Base-by-base conservation (phyloP, 2,329 filamentous ascomycete genomes). In the Diaporthe citriasiana region DNA sequence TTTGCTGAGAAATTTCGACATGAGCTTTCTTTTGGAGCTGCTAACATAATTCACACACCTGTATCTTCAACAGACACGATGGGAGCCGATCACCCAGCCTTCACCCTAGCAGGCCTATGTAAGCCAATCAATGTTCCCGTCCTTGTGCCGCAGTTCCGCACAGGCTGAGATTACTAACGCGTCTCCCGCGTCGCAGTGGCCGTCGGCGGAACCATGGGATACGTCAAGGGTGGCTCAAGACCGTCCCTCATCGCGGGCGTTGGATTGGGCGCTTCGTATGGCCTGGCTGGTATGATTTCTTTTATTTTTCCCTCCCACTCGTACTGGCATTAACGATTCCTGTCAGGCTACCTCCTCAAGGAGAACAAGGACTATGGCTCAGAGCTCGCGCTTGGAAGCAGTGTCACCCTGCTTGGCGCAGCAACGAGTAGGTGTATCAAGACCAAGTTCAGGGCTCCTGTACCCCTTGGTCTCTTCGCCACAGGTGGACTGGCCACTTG, bases 361-460 rank as follows among this genome's bases (percentile, higher is more conserved):
- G 77, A 81, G 71, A 85, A 85, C 78, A 83, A 83, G 77, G 83
- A 85, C 78, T 84, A 85, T 68, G 83, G 83, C 47, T 78, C 83
- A 13, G 84, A 85, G 79, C 79, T 85, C 45, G 83, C 83, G 1
- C 79, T 85, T 6, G 83, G 81, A 50, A 85, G 82, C 77, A 85
- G 83, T 73, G 74, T 84, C 47, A 75, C 82, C 4, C 75, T 85
- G 22, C 79, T 82, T 13, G 83, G 81, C 13, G 83, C 83, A 0
- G 83, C 82, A n/a, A 76, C 83, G 19, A 82, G 82, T 13, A 78
- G 83, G 33, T 80, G 84, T 38, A 79, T 84, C 76, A 83, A 84
- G 78, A 85, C 84, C 15, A 80, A 79, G 27, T 83, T 76, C 1
- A 80, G 80, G 63, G 82, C 83, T 0, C 83, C 82, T 13, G 80